These are phyloP conservation scores for Papiliotrema fonsecae DNA, from an alignment of 1,284 basidiomycete species.

Conservation along the genomic window DNA sequence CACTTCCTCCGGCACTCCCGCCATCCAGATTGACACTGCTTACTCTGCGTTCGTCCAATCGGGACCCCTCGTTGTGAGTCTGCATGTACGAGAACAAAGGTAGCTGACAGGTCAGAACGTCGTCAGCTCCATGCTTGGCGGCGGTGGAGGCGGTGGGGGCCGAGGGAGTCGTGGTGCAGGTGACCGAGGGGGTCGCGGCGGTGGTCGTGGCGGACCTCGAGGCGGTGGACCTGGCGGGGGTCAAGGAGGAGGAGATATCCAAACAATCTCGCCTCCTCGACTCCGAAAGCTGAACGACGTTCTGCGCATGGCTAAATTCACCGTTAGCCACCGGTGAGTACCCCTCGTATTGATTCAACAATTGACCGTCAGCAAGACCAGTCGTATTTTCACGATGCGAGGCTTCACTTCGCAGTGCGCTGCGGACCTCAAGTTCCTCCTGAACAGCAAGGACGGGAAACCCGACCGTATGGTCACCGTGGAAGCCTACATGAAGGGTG, in stretches of 20 bases:
- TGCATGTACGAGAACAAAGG: not conserved
- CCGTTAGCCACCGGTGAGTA: conserved; percentile 34
- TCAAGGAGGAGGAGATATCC: conserved; percentile 18
- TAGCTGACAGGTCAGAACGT: conserved; percentile 22
- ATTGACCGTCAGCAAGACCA: conserved; percentile 17
- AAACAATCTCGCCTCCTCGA: conserved; percentile 25
- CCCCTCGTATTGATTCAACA: not conserved
- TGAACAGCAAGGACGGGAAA: conserved; percentile 35
- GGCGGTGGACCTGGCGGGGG: conserved; percentile 12
- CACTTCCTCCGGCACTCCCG: conserved; percentile 23
- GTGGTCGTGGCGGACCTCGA: conserved; percentile 19
- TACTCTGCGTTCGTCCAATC: conserved; percentile 44
- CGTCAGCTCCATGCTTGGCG: conserved; percentile 30
- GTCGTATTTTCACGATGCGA: conserved; percentile 32
- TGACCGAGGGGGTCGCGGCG: conserved; percentile 17
- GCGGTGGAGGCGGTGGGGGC: conserved; percentile 30
- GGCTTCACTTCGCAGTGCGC: conserved; percentile 32
- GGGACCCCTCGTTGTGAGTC: conserved; percentile 37
- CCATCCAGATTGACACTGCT: conserved; percentile 44
- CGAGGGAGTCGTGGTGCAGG: conserved; percentile 19
- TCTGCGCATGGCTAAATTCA: conserved; percentile 39
- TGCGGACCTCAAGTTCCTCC: conserved; percentile 33
- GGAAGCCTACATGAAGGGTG: conserved; percentile 42
- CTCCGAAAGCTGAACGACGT: conserved; percentile 35
- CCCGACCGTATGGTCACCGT: conserved; percentile 34